Evolutionary conservation across 2,329 filamentous ascomycete genomes (phyloP), one percentile per base, ranked within the genome.

Genomic region (Arthrobotrys megalospora): DNA sequence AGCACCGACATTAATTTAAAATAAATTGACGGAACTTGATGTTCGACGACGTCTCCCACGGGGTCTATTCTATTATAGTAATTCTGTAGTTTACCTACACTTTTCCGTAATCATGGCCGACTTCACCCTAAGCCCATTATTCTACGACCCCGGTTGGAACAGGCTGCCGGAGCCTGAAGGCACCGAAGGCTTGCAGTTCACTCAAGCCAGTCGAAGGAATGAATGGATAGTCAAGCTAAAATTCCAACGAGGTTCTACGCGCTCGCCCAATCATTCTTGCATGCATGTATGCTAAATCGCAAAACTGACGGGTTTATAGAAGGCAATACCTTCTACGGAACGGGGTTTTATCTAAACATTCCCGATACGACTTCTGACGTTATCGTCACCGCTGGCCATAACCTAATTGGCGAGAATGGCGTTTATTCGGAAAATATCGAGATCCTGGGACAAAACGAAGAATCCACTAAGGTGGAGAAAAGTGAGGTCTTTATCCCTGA

Each of bases 141-240:
- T 58, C 50, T 41, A 68, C 24, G 50, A 68, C 38, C 36, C 48
- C 47, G 65, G 24, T 43, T 68, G 65, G 65, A 58, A 36, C 1
- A 58, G 38, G 28, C 34, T 14, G 28, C 50, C 48, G 16, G 65
- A 68, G 38, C 24, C 65, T 47, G 50, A 48, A 14, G 38, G 6
- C 5, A 7, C 50, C 24, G 65, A 36, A 47, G 65, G 38, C 24
- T 48, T 68, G 7, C 6, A 58, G 16, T 58, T 68, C 24, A 14
- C 50, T 47, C 19, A 58, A 68, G n/a, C 16, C 6, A 34, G 11
- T 47, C 34, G 50, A 6, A 68, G 65, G 50, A 58, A 58, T 47
- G 50, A 68, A 36, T 68, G 65, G 65, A 68, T 68, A 55, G 65
- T 68, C 21, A 68, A 68, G 36, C 24, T 68, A 34, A 4, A 58